These are phyloP conservation scores for Globisporangium apiculatum DNA, from an alignment of 352 stramenopile species.

Conservation along the genomic window DNA sequence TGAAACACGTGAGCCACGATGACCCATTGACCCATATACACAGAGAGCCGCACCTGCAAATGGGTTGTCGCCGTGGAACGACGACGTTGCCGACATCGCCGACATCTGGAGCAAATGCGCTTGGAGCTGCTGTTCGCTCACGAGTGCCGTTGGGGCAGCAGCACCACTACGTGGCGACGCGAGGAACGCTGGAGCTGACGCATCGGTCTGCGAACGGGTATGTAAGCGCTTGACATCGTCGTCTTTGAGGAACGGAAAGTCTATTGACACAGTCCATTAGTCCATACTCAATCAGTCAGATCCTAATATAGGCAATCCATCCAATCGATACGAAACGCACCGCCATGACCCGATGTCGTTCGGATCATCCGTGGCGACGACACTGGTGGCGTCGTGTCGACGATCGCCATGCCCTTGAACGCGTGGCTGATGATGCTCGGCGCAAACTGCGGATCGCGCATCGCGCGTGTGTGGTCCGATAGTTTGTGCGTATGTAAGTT, in stretches of 20 bases:
- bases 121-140: constrained; percentile 21
- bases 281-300: too few relatives aligned
- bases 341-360: constrained; percentile 59
- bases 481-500: neutral
- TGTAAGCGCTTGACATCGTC: constrained; percentile 28
- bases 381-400: constrained; percentile 27
- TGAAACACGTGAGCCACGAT: too few relatives aligned
- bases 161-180: constrained; percentile 3
- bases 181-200: constrained; percentile 12
- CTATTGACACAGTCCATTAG: constrained; percentile 10
- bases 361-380: constrained; percentile 50
- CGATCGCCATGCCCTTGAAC: constrained; percentile 43
- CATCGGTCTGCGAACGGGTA: neutral
- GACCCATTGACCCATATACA: neutral
- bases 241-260: constrained; percentile 64
- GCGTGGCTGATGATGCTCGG: constrained; percentile 55
- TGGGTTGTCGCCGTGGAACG: constrained; percentile 47
- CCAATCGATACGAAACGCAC: constrained; percentile 14
- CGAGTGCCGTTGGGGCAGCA: constrained; percentile 1
- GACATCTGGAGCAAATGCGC: constrained; percentile 48
- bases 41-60: constrained; percentile 24
- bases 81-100: constrained; percentile 45
- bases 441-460: constrained; percentile 33
- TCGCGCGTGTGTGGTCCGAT: constrained; percentile 16
- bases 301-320: too few relatives aligned